Percentiles rank a stretch among this genome's conserved stretches.
Evolutionary conservation across 2,329 filamentous ascomycete genomes (phyloP).

Genomic region (Fusarium musae): DNA sequence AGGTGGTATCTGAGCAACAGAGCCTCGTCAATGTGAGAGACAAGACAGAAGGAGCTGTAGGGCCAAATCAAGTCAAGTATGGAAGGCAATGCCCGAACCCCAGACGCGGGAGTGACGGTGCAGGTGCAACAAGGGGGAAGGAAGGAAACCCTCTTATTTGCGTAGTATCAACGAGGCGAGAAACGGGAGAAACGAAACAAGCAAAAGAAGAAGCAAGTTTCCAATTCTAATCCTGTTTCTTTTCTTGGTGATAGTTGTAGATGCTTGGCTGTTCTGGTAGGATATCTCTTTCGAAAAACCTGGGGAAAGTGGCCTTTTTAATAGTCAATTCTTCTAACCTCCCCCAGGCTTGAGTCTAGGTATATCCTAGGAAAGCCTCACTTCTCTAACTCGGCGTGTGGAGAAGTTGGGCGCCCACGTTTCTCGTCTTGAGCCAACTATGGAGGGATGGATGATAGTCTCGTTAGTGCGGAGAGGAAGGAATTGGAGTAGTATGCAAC

Average conservation of each 20-base stretch:
- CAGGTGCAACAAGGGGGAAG: constrained; percentile 15
- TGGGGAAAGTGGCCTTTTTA: constrained; percentile 27
- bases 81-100: constrained; percentile 7
- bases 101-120: constrained; percentile 42
- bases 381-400: constrained; percentile 12
- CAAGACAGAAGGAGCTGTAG: constrained; percentile 5
- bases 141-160: constrained; percentile 18
- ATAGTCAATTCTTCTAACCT: constrained; percentile 17
- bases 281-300: background rate
- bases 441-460: background rate
- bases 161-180: constrained; percentile 30
- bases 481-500: constrained; percentile 19
- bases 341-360: background rate
- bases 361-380: constrained; percentile 15
- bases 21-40: constrained; percentile 39
- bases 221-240: background rate
- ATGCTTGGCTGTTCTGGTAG: background rate
- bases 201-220: background rate
- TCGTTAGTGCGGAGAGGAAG: background rate
- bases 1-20: background rate
- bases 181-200: constrained; percentile 17
- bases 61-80: background rate
- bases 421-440: constrained; percentile 5
- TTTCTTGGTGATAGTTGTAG: background rate
- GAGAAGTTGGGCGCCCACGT: constrained; percentile 12